These are phyloP conservation scores for Saccharomyces hybrid DNA, from an alignment of 1,139 yeast species.

Conservation along the genomic window DNA sequence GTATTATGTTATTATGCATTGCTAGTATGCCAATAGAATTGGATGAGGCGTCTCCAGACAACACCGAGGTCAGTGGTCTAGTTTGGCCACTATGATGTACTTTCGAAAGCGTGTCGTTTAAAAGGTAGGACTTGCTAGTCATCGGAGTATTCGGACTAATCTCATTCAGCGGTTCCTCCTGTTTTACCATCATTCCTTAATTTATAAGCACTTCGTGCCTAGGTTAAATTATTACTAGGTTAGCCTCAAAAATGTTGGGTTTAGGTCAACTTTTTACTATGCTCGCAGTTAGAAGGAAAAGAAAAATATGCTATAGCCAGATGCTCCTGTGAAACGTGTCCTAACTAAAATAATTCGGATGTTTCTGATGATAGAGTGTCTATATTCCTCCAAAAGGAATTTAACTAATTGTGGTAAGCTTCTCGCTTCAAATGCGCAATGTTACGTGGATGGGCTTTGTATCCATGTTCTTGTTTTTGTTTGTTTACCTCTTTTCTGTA, in stretches of 20 bases:
- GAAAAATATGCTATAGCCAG: constrained; percentile 1
- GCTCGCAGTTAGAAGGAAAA: not conserved
- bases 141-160: constrained; percentile 19
- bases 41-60: not conserved
- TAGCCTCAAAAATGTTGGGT: not conserved
- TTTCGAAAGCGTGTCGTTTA: not conserved
- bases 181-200: constrained; percentile 13
- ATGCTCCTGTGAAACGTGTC: not conserved
- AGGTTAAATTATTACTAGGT: not conserved
- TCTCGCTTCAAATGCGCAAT: not conserved
- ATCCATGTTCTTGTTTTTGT: not conserved
- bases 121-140: not conserved
- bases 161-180: constrained; percentile 21
- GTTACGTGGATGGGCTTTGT: not conserved
- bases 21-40: not conserved
- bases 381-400: not conserved
- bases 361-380: not conserved
- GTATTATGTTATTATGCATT: not conserved
- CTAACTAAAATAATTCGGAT: not conserved
- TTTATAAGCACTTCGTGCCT: not conserved
- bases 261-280: not conserved
- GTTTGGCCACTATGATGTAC: not conserved
- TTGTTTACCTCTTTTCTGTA: not conserved
- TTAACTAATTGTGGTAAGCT: not conserved
- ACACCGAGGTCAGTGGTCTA: not conserved